These are phyloP conservation scores for Ramaria rubella DNA, from an alignment of 768 basidiomycete genomes.

Conservation along the genomic window DNA sequence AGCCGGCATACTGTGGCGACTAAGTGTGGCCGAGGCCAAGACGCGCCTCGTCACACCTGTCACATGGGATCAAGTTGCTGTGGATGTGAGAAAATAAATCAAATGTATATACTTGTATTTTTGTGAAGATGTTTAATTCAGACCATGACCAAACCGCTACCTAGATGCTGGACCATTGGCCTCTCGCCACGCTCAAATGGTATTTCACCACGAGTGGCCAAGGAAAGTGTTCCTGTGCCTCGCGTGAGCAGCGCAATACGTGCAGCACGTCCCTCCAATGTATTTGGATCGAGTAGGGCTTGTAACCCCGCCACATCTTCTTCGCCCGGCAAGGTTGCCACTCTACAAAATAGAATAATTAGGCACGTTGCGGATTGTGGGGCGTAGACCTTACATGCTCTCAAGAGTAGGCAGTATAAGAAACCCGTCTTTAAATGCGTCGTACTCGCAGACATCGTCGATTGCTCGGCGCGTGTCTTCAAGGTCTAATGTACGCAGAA, in stretches of 20 bases:
- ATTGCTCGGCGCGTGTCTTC: constrained; percentile 27
- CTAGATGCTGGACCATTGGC: neutral
- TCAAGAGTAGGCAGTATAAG: constrained; percentile 29
- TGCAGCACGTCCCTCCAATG: constrained; percentile 20
- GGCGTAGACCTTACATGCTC: constrained; percentile 25
- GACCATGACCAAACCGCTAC: neutral
- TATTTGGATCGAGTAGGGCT: constrained; percentile 26
- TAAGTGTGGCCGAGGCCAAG: neutral
- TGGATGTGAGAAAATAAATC: no score
- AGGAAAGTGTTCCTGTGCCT: constrained; percentile 10
- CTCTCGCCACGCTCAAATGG: neutral
- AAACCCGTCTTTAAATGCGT: constrained; percentile 30
- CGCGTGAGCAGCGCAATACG: constrained; percentile 14
- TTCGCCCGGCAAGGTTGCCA: constrained; percentile 30
- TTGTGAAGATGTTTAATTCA: neutral
- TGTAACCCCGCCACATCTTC: constrained; percentile 26
- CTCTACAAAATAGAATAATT: constrained; percentile 13
- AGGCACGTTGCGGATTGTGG: neutral
- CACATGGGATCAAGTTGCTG: no score
- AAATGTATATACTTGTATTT: no score
- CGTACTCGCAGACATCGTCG: constrained; percentile 28
- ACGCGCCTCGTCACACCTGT: constrained; percentile 1
- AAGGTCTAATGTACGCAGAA: constrained; percentile 23
- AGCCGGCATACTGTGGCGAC: neutral
- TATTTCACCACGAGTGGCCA: constrained; percentile 5